Percentiles rank a stretch among this genome's conserved stretches.
These are phyloP conservation scores for Reticulascus tulasneorum DNA, from an alignment of 2,329 filamentous ascomycete species.

Conservation along the genomic window DNA sequence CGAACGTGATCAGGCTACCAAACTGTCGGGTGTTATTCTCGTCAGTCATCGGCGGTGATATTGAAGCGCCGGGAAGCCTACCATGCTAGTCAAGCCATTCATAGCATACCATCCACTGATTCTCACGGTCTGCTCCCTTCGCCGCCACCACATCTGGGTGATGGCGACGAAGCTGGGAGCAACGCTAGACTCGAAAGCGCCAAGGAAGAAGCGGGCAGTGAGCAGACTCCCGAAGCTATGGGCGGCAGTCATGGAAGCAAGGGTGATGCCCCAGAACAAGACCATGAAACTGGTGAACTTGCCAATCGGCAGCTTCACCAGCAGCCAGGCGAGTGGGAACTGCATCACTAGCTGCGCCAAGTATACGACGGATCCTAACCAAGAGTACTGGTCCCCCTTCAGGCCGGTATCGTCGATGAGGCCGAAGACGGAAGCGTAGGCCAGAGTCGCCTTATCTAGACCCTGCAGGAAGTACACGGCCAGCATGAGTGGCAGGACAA, in stretches of 20 bases:
- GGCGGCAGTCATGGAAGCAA: slow-evolving; percentile 48
- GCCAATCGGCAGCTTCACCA: slow-evolving; percentile 51
- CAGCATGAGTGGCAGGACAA: slow-evolving; percentile 44
- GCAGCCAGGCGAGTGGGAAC: slow-evolving; percentile 46
- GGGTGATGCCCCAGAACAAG: slow-evolving; percentile 47
- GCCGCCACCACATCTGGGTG: slow-evolving; percentile 37
- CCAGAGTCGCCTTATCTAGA: slow-evolving; percentile 15
- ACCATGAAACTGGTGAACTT: slow-evolving; percentile 50
- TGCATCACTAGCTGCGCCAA: slow-evolving; percentile 58
- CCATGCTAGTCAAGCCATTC: slow-evolving; percentile 21
- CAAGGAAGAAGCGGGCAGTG: slow-evolving; percentile 39
- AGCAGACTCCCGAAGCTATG: slow-evolving; percentile 42
- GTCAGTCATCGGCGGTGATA: not conserved
- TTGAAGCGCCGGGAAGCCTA: not conserved
- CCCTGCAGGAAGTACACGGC: slow-evolving; percentile 59
- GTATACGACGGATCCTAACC: slow-evolving; percentile 59
- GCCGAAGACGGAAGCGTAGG: slow-evolving; percentile 60
- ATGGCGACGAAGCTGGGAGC: slow-evolving; percentile 45
- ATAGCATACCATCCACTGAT: slow-evolving; percentile 28
- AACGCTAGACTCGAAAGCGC: slow-evolving; percentile 44
- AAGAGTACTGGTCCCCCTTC: slow-evolving; percentile 53
- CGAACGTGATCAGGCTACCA: slow-evolving; percentile 54
- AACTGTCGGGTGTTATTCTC: slow-evolving; percentile 29
- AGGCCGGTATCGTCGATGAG: slow-evolving; percentile 55
- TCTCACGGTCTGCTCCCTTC: slow-evolving; percentile 27